These are phyloP conservation scores for Sporothrix phasma DNA, from an alignment of 2,329 filamentous ascomycete genomes.

Conservation along the genomic window DNA sequence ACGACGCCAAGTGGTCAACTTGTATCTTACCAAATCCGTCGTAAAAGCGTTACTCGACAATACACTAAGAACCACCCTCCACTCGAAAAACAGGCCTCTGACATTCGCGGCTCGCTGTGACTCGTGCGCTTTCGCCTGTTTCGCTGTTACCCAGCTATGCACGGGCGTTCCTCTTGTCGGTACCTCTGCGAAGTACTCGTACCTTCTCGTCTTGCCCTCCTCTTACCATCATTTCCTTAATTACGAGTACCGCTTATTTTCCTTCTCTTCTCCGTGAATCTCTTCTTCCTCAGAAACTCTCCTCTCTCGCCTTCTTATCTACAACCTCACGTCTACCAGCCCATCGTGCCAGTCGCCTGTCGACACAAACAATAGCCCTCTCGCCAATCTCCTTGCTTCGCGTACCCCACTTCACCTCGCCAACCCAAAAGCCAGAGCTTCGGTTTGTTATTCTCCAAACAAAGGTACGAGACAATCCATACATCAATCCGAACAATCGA, in stretches of 20 bases:
- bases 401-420: background rate
- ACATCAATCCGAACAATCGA: background rate
- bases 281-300: background rate
- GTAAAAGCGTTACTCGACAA: too few relatives aligned
- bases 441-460: background rate
- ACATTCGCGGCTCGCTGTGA: conserved; percentile 11
- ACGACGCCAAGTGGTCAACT: background rate
- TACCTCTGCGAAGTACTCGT: background rate
- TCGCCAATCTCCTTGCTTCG: conserved; percentile 10
- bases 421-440: conserved; percentile 11
- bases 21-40: too few relatives aligned
- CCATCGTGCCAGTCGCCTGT: conserved; percentile 13
- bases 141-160: conserved; percentile 12
- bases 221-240: background rate
- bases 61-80: conserved; percentile 13
- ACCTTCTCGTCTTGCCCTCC: background rate
- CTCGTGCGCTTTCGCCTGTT: conserved; percentile 15
- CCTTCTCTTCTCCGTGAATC: background rate
- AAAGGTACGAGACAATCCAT: background rate
- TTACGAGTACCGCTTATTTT: background rate
- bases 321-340: background rate
- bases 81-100: conserved; percentile 11
- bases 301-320: background rate
- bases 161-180: background rate
- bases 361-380: conserved; percentile 4